Evolutionary conservation across 1,139 yeast species (phyloP), one percentile per base, ranked within the genome.

Genomic region (Saccharomyces hybrid): DNA sequence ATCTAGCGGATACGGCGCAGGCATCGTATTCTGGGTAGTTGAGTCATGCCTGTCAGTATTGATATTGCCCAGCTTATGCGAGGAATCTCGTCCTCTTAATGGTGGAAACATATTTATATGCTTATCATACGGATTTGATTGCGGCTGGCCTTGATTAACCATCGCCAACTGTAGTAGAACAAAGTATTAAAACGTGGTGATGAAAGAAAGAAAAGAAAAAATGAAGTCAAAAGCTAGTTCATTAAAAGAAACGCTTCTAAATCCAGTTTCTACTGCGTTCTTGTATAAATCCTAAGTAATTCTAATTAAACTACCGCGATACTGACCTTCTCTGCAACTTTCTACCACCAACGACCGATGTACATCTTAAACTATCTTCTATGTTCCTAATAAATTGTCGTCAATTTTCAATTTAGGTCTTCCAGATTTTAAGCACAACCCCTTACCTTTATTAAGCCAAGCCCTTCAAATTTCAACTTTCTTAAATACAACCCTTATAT

Each of bases 91-190:
- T 38, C 5, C 42, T 9, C 42, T 38, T 16, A 38, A n/a, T 16
- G 42, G 62, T 51, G 56, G 65, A 56, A 51, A 61, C 61, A 60
- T 58, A 26, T 60, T 60, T 25, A 62, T 60, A 42, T 60, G 63
- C 31, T 54, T 57, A n/a, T 57, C 62, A 52, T 60, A 60, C 27
- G 55, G 54, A 44, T 55, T 51, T 4, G 42, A 8, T 8, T 38
- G 42, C 8, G 42, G 42, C 8, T 38, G 42, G 13, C 23, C 23
- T 9, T 16, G 42, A 9, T 38, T 38, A 16, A 16, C 42, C 42
- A 38, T 38, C 9, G 25, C 23, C 23, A 4, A 38, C 25, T 38
- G 23, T 34, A 8, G 3, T 38, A 16, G 8, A 38, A 38, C n/a
- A 8, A 38, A 38, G 7, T 38, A 38, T 16, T 38, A 38, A 38